Conservation (phyloP, 352 stramenopile genomes). For the Phytopythium mirpurense region DNA sequence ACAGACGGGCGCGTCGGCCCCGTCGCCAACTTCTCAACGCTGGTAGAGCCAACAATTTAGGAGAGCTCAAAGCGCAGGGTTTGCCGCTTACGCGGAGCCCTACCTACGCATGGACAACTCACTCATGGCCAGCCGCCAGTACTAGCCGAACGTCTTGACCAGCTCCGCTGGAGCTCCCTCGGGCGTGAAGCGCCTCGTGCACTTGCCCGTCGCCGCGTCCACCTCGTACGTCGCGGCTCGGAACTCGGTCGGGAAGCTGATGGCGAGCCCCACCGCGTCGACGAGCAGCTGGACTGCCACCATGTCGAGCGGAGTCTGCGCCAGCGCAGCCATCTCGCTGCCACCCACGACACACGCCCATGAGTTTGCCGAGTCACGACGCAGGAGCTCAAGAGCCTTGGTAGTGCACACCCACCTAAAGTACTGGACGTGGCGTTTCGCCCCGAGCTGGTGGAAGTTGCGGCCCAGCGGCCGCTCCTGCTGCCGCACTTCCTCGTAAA, state of each 20-base stretch:
- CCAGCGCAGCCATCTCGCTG: conserved; percentile 38
- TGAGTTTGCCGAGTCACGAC: no score
- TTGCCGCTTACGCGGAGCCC: no score
- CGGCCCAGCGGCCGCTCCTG: conserved; percentile 31
- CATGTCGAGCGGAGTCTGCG: conserved; percentile 31
- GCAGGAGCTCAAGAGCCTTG: no score
- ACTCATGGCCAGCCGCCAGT: no score
- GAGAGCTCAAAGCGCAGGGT: no score
- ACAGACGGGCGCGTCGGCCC: conserved; percentile 50
- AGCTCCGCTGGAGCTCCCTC: not conserved
- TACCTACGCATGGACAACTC: no score
- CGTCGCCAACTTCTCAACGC: conserved; percentile 66
- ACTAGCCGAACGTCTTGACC: not conserved
- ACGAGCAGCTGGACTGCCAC: conserved; percentile 60
- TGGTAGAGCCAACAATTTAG: conserved; percentile 6
- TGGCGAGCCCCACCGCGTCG: conserved; percentile 50
- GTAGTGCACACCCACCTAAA: conserved; percentile 26
- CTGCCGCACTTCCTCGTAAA: conserved; percentile 36
- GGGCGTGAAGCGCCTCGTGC: not conserved
- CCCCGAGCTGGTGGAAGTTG: conserved; percentile 68
- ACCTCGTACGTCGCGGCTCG: not conserved
- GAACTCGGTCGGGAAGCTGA: conserved; percentile 29
- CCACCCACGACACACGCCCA: no score
- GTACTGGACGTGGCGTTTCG: conserved; percentile 33
- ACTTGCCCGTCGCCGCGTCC: not conserved